Conservation (phyloP, 2,329 filamentous ascomycete species). For the Aspergillus proliferans region DNA sequence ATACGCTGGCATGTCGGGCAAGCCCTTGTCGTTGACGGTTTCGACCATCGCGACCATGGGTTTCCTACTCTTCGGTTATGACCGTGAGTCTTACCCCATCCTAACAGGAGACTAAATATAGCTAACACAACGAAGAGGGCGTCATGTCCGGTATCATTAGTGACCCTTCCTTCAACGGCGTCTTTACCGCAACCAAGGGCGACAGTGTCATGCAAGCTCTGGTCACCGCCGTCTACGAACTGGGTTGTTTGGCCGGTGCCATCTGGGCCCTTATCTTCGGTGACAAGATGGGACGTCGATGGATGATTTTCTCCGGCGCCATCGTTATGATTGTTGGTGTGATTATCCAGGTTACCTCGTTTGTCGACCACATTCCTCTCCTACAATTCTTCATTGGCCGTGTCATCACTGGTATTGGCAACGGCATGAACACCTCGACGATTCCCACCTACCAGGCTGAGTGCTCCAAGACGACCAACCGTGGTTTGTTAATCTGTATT, state of each 20-base stretch:
- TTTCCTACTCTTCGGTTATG: slow-evolving; percentile 56
- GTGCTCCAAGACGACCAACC: slow-evolving; percentile 50
- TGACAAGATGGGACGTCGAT: slow-evolving; percentile 32
- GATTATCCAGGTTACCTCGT: slow-evolving; percentile 32
- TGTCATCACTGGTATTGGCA: slow-evolving; percentile 49
- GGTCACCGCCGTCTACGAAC: slow-evolving; percentile 28
- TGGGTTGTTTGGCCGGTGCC: slow-evolving; percentile 33
- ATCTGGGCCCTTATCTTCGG: slow-evolving; percentile 32
- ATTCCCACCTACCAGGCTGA: slow-evolving; percentile 52
- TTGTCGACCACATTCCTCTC: slow-evolving; percentile 27
- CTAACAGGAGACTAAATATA: background rate
- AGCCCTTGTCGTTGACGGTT: slow-evolving; percentile 50
- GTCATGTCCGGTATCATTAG: slow-evolving; percentile 37
- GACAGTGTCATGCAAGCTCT: slow-evolving; percentile 36
- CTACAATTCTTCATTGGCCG: slow-evolving; percentile 51
- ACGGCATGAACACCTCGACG: slow-evolving; percentile 52
- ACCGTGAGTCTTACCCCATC: slow-evolving; percentile 34
- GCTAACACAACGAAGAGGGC: slow-evolving; percentile 20
- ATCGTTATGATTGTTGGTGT: slow-evolving; percentile 44
- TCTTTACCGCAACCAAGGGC: slow-evolving; percentile 28
- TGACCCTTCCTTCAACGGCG: slow-evolving; percentile 24
- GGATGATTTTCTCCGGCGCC: slow-evolving; percentile 52
- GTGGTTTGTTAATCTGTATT: slow-evolving; percentile 57
- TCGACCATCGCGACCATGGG: slow-evolving; percentile 60
- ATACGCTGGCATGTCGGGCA: slow-evolving; percentile 56